A percentile compares a stretch with the other conserved stretches of the same genome.
Evolutionary conservation across 768 basidiomycete species (phyloP).

Genomic region (Porphyrellus cyaneotinctus): DNA sequence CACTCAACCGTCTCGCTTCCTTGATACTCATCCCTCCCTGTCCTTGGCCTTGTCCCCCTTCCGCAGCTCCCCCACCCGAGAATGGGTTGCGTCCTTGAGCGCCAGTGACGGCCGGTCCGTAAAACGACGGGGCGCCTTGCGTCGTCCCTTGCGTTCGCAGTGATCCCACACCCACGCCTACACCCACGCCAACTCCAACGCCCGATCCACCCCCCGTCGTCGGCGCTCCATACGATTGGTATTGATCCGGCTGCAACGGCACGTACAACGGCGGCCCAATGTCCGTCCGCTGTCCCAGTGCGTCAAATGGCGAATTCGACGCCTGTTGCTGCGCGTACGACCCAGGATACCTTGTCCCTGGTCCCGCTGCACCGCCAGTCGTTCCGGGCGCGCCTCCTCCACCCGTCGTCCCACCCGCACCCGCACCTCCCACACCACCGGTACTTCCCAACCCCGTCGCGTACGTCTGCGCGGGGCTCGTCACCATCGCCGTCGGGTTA

Average conservation of each 20-base stretch:
- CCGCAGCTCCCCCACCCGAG: conserved; percentile 29
- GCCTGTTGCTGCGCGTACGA: conserved; percentile 47
- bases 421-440: neutral
- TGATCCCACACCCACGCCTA: too few species aligned
- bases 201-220: conserved; percentile 30
- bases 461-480: conserved; percentile 77
- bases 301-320: conserved; percentile 47
- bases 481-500: conserved; percentile 48
- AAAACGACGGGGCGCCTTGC: conserved; percentile 48
- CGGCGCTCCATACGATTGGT: conserved; percentile 45
- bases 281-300: conserved; percentile 59
- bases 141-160: conserved; percentile 41
- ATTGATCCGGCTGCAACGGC: conserved; percentile 83
- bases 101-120: conserved; percentile 56
- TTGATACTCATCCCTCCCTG: conserved; percentile 37
- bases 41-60: conserved; percentile 21
- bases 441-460: conserved; percentile 30
- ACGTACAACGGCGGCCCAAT: conserved; percentile 70
- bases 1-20: conserved; percentile 56
- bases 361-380: neutral
- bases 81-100: conserved; percentile 40
- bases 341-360: conserved; percentile 51
- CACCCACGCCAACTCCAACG: conserved; percentile 18
- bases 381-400: neutral
- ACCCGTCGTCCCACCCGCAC: too few species aligned